phyloP scores from a whole-genome alignment of 2,329 filamentous ascomycete genomes.

The Meredithiella fracta region DNA sequence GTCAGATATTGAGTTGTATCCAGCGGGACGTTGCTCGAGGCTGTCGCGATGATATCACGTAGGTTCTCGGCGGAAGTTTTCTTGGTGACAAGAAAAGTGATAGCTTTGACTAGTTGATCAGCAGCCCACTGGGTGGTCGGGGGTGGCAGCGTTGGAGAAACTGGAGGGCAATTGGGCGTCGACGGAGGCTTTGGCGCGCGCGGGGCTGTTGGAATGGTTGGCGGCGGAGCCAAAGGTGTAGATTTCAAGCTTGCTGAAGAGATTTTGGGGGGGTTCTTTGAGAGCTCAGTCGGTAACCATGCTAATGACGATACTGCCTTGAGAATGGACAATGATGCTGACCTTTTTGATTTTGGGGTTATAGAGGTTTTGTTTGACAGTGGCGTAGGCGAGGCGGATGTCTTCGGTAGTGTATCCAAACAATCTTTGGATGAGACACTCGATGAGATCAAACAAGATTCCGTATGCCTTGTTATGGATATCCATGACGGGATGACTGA shows the following conservation, averaged over 20 bases:
- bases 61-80: slow-evolving; percentile 20
- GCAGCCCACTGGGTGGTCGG: background rate
- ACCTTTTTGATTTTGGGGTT: slow-evolving; percentile 48
- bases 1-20: slow-evolving; percentile 24
- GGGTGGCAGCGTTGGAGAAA: background rate
- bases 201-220: slow-evolving; percentile 67
- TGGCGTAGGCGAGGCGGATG: slow-evolving; percentile 42
- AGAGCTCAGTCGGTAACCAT: slow-evolving; percentile 63
- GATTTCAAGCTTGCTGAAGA: slow-evolving; percentile 54
- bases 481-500: slow-evolving; percentile 52
- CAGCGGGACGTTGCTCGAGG: slow-evolving; percentile 14
- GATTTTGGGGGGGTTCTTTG: slow-evolving; percentile 49
- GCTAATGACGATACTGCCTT: slow-evolving; percentile 59
- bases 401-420: slow-evolving; percentile 56
- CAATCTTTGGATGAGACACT: slow-evolving; percentile 62
- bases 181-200: slow-evolving; percentile 1
- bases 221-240: slow-evolving; percentile 66
- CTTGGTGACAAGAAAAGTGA: slow-evolving; percentile 16
- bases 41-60: slow-evolving; percentile 22
- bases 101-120: slow-evolving; percentile 16
- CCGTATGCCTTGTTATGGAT: slow-evolving; percentile 64
- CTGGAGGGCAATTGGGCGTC: slow-evolving; percentile 2
- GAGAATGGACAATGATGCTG: slow-evolving; percentile 58
- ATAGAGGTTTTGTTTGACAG: slow-evolving; percentile 47
- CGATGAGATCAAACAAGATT: slow-evolving; percentile 58